phyloP scores from a whole-genome alignment of 2,329 filamentous ascomycete genomes.

The Botrytis aclada region DNA sequence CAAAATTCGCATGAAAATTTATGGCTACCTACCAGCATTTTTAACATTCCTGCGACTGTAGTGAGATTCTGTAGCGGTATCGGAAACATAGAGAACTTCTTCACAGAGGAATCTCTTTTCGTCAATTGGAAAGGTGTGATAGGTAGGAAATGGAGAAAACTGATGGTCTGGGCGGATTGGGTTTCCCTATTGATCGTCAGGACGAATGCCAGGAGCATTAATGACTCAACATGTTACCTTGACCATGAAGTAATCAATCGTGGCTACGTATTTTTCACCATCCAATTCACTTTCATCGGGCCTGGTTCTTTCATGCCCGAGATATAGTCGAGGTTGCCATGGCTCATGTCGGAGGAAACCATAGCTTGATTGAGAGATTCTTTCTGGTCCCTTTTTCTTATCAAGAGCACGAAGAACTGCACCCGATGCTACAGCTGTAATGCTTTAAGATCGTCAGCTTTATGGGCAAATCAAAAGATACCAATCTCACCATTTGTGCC shows the following conservation, averaged over 20 bases:
- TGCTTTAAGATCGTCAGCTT: constrained; percentile 2
- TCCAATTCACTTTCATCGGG: constrained; percentile 21
- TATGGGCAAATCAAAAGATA: not conserved
- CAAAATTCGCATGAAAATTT: no score
- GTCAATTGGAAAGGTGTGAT: constrained; percentile 22
- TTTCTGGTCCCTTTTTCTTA: constrained; percentile 24
- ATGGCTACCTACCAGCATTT: constrained; percentile 21
- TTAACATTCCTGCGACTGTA: constrained; percentile 10
- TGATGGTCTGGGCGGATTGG: constrained; percentile 18
- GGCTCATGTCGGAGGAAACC: constrained; percentile 24
- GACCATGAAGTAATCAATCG: constrained; percentile 27
- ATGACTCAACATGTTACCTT: constrained; percentile 18
- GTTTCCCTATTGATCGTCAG: constrained; percentile 18
- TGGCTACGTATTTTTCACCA: constrained; percentile 21
- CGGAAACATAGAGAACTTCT: constrained; percentile 27
- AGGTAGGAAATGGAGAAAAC: constrained; percentile 14
- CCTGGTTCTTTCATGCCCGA: constrained; percentile 15
- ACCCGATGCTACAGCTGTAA: constrained; percentile 26
- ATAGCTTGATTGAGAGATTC: constrained; percentile 24
- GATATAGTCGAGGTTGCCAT: constrained; percentile 11
- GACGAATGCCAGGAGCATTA: not conserved
- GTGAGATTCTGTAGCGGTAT: constrained; percentile 20
- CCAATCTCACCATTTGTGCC: constrained; percentile 15
- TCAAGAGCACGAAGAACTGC: constrained; percentile 26
- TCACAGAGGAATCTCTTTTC: constrained; percentile 23